Percentiles rank a stretch among this genome's conserved stretches.
Conservation (phyloP, 2,329 filamentous ascomycete species). For the Penicillium verrucosum region DNA sequence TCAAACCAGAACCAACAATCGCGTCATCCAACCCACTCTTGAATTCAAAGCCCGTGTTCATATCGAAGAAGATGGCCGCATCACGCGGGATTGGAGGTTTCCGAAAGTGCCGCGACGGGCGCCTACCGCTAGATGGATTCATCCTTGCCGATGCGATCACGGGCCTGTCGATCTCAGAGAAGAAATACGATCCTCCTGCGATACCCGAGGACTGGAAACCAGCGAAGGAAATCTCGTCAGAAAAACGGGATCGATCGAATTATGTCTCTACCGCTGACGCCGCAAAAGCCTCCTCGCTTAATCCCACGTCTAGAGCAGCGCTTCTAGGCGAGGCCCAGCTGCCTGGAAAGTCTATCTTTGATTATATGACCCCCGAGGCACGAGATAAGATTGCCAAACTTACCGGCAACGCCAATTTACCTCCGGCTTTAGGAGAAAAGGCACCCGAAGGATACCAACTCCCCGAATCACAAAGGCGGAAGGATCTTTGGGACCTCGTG, state of each 20-base stretch:
- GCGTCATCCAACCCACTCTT: slow-evolving; percentile 62
- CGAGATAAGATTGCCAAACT: slow-evolving; percentile 72
- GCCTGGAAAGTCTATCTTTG: slow-evolving; percentile 92
- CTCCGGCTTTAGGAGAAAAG: slow-evolving; percentile 71
- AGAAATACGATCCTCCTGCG: slow-evolving; percentile 45
- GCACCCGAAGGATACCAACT: slow-evolving; percentile 61
- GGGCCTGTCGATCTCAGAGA: slow-evolving; percentile 47
- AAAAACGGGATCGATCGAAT: slow-evolving; percentile 30
- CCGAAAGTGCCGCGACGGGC: slow-evolving; percentile 77
- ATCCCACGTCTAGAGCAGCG: slow-evolving; percentile 72
- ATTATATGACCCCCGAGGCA: slow-evolving; percentile 76
- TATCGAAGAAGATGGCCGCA: slow-evolving; percentile 60
- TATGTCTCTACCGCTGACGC: slow-evolving; percentile 72
- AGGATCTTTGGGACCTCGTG: slow-evolving; percentile 57
- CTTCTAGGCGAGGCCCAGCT: slow-evolving; percentile 76
- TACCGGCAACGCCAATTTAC: slow-evolving; percentile 73
- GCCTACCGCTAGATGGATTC: slow-evolving; percentile 76
- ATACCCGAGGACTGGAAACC: slow-evolving; percentile 66
- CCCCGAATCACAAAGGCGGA: slow-evolving; percentile 61
- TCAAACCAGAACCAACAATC: slow-evolving; percentile 40
- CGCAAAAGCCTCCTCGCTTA: slow-evolving; percentile 70
- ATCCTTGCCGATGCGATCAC: slow-evolving; percentile 59
- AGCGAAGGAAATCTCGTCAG: slow-evolving; percentile 46
- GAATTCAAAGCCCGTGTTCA: slow-evolving; percentile 68
- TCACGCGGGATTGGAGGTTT: slow-evolving; percentile 48